These are phyloP conservation scores for Saturnispora halmiae DNA, from an alignment of 805 yeast genomes.

Conservation along the genomic window DNA sequence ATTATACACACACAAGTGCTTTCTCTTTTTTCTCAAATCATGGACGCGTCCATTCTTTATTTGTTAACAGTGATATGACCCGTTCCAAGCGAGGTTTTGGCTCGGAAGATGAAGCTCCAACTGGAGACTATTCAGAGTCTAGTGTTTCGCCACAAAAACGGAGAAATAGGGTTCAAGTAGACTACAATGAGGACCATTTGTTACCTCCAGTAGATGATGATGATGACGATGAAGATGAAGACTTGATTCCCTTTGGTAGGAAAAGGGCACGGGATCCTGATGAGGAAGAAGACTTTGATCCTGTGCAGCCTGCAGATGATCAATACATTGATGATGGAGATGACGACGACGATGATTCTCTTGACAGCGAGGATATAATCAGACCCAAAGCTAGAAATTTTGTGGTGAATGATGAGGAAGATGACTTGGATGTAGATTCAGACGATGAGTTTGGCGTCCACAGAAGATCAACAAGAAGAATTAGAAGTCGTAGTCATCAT, in stretches of 20 bases:
- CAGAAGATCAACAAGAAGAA: not conserved
- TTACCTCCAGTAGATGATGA: slow-evolving; percentile 1
- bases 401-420: slow-evolving; percentile 6
- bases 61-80: not conserved
- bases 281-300: not conserved
- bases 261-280: slow-evolving; percentile 1
- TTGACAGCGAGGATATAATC: not conserved
- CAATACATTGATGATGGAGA: not conserved
- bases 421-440: slow-evolving; percentile 15
- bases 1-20: slow-evolving; percentile 2
- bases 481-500: too few species aligned
- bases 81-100: not conserved
- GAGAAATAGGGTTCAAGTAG: not conserved
- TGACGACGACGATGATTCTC: not conserved
- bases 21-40: not conserved
- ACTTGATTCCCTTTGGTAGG: not conserved
- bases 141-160: not conserved
- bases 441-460: not conserved
- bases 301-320: not conserved
- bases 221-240: not conserved
- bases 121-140: not conserved
- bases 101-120: not conserved
- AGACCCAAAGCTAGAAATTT: not conserved
- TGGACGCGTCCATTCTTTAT: slow-evolving; percentile 1
- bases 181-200: slow-evolving; percentile 4